phyloP scores from a whole-genome alignment of 495 filamentous ascomycete genomes.

The Platismatia glauca region DNA sequence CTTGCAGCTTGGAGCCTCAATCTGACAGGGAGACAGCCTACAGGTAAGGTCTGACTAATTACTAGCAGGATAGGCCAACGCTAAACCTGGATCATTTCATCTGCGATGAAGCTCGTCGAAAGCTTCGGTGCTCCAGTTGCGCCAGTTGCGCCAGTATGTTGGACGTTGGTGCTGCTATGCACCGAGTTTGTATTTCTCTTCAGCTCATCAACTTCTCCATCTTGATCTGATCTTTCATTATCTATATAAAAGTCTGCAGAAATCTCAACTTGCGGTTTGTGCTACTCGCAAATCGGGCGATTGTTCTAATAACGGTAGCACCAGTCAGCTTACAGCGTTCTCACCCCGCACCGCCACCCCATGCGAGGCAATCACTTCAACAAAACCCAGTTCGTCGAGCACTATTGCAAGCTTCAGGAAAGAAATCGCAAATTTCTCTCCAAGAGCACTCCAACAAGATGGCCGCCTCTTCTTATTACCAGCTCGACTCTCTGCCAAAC shows the following conservation, averaged over 20 bases:
- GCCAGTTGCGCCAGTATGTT: not conserved
- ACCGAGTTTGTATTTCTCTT: not conserved
- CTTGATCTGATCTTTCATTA: not conserved
- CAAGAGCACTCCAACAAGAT: not conserved
- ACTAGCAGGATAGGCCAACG: not conserved
- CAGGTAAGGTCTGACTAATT: no score
- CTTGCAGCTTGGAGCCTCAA: not conserved
- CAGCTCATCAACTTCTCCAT: not conserved
- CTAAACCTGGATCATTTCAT: not conserved
- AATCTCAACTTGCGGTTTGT: no score
- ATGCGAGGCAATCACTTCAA: not conserved
- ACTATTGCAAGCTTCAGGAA: not conserved
- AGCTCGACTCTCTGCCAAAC: slow-evolving; percentile 1
- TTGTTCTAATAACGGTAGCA: not conserved
- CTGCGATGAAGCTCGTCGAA: no score
- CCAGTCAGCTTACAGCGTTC: not conserved
- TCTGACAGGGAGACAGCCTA: not conserved
- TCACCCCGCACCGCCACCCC: not conserved
- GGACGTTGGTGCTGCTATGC: not conserved
- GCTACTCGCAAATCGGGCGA: no score
- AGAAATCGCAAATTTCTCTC: not conserved
- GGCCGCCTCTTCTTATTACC: slow-evolving; percentile 4
- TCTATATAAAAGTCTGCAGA: not conserved
- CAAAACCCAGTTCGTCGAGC: not conserved
- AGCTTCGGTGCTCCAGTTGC: not conserved